Conservation (phyloP, 1,139 yeast species). For the Yamadazyma jaroonii region DNA sequence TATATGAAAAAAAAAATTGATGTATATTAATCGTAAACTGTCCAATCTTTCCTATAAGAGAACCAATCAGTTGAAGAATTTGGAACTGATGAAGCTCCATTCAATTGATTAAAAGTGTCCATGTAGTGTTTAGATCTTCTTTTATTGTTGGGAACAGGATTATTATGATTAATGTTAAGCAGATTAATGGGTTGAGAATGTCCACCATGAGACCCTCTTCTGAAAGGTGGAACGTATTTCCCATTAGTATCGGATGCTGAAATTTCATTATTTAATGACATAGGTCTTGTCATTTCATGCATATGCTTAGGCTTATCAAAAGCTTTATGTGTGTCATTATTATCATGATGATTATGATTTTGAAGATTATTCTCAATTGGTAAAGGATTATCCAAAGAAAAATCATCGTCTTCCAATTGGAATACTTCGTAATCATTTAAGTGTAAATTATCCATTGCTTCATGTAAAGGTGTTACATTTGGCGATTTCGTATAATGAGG, state of each 20-base stretch:
- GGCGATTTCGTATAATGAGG: conserved; percentile 37
- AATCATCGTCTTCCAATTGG: conserved; percentile 47
- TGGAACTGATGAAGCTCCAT: conserved; percentile 30
- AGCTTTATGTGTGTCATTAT: conserved; percentile 3
- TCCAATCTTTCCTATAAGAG: conserved; percentile 32
- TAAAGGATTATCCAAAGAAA: conserved; percentile 18
- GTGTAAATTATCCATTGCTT: conserved; percentile 35
- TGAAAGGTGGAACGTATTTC: conserved; percentile 69
- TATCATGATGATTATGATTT: conserved; percentile 2
- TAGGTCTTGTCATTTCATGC: conserved; percentile 14
- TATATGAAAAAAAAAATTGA: background rate
- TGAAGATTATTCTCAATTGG: conserved; percentile 3
- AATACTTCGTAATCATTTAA: conserved; percentile 38
- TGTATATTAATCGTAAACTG: conserved; percentile 26
- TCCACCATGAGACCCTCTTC: conserved; percentile 44
- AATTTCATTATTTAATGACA: conserved; percentile 14
- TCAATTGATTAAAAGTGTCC: conserved; percentile 5
- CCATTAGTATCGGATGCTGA: conserved; percentile 32
- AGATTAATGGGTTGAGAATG: background rate
- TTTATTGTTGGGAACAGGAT: conserved; percentile 7
- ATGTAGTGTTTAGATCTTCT: conserved; percentile 7
- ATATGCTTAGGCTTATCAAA: conserved; percentile 1
- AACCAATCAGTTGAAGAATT: conserved; percentile 35
- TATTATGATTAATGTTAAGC: background rate
- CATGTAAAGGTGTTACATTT: conserved; percentile 33